phyloP scores from a whole-genome alignment of 257 asterid species.

The Nicotiana sylvestris region DNA sequence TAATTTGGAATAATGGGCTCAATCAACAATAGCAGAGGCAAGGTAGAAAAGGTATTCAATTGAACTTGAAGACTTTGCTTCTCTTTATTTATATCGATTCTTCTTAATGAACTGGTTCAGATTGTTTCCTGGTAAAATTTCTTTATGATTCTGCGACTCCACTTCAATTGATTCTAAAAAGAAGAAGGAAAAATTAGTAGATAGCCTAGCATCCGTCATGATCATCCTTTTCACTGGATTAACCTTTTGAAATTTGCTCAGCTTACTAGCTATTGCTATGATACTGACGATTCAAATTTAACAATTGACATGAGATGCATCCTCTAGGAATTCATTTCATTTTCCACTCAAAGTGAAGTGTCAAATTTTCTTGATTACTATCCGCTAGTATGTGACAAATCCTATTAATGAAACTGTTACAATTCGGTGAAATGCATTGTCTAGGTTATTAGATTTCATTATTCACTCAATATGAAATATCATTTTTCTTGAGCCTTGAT shows the following conservation, averaged over 20 bases:
- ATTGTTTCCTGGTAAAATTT: not conserved
- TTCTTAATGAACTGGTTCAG: not conserved
- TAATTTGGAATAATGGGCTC: not conserved
- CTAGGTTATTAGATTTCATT: not conserved
- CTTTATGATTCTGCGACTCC: not conserved
- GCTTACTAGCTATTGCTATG: not conserved
- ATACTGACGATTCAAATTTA: not conserved
- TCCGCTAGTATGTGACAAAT: not conserved
- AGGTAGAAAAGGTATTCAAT: constrained; percentile 6
- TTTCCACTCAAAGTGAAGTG: not conserved
- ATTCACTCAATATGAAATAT: not conserved
- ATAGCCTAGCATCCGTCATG: not conserved
- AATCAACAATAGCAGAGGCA: not conserved
- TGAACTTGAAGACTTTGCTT: not conserved
- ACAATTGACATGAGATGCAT: not conserved
- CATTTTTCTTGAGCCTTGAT: not conserved
- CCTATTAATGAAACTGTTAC: not conserved
- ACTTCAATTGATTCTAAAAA: not conserved
- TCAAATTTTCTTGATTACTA: not conserved
- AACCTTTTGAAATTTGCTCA: not conserved
- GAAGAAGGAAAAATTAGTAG: not conserved
- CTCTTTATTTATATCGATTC: not conserved
- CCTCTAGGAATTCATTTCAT: not conserved
- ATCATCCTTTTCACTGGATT: not conserved
- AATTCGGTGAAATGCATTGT: not conserved